phyloP scores from a whole-genome alignment of 2,329 filamentous ascomycete genomes.

The Furcasterigmium furcatum region DNA sequence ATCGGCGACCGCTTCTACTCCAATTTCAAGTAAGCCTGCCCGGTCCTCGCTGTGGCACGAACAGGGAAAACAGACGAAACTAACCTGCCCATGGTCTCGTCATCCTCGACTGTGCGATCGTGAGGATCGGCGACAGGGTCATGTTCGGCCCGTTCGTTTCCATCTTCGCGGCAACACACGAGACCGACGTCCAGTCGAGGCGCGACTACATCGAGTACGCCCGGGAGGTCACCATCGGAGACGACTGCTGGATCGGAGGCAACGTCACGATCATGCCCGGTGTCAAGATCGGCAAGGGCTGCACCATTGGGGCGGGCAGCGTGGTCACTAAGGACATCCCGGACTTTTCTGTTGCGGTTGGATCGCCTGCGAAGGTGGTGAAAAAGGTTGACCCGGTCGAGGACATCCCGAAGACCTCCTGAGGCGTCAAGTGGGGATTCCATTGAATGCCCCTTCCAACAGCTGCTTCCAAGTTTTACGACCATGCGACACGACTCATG shows the following conservation, averaged over 20 bases:
- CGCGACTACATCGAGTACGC: constrained; percentile 45
- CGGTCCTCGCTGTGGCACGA: too few relatives aligned
- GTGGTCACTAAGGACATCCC: constrained; percentile 48
- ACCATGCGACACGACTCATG: too few relatives aligned
- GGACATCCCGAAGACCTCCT: constrained; percentile 14
- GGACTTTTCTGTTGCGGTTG: constrained; percentile 43
- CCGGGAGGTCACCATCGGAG: constrained; percentile 40
- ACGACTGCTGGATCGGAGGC: constrained; percentile 55
- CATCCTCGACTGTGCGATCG: constrained; percentile 70
- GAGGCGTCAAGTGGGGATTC: background rate
- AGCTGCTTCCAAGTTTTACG: too few relatives aligned
- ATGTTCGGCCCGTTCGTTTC: constrained; percentile 65
- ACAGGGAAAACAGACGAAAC: too few relatives aligned
- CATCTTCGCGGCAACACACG: constrained; percentile 70
- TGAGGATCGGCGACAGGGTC: constrained; percentile 67
- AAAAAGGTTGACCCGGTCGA: constrained; percentile 39
- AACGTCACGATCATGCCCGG: constrained; percentile 47
- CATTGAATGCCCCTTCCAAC: too few relatives aligned
- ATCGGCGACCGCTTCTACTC: constrained; percentile 63
- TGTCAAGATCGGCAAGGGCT: constrained; percentile 49
- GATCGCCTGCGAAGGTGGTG: constrained; percentile 44
- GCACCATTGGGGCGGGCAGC: constrained; percentile 45
- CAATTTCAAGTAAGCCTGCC: constrained; percentile 45
- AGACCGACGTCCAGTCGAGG: constrained; percentile 54
- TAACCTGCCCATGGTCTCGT: constrained; percentile 35